Evolutionary conservation across 768 basidiomycete species (phyloP).

Genomic region (Termitomyces sp.): DNA sequence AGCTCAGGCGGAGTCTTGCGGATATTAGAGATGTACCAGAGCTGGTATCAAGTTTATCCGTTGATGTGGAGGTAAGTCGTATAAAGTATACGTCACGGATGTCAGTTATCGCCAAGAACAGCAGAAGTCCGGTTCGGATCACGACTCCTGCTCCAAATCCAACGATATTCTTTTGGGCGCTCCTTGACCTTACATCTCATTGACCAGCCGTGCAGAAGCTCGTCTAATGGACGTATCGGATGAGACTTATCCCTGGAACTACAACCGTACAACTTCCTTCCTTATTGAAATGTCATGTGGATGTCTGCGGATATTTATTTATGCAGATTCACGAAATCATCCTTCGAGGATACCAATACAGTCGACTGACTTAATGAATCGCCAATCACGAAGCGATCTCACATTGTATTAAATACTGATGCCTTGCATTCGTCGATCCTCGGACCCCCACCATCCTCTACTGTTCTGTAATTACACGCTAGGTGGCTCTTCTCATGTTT

Average conservation of each 20-base stretch:
- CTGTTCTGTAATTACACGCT: background rate
- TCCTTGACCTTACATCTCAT: background rate
- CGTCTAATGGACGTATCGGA: background rate
- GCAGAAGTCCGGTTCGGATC: background rate
- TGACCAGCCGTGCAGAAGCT: background rate
- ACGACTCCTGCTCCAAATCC: background rate
- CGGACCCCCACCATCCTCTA: background rate
- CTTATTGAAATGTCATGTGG: background rate
- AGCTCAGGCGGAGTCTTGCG: background rate
- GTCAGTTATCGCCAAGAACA: background rate
- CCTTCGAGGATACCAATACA: background rate
- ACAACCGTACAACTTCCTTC: background rate
- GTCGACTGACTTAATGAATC: background rate
- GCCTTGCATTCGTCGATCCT: background rate
- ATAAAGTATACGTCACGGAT: background rate
- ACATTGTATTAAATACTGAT: background rate
- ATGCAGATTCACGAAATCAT: no score
- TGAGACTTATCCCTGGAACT: background rate
- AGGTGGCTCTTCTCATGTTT: background rate
- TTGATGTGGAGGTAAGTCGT: background rate
- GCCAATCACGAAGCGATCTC: background rate
- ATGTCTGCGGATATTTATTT: background rate
- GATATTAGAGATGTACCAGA: background rate
- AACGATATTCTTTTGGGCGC: background rate
- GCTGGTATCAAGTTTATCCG: background rate